These are phyloP conservation scores for Arachis stenosperma DNA, from an alignment of 306 rosid species.

Conservation along the genomic window DNA sequence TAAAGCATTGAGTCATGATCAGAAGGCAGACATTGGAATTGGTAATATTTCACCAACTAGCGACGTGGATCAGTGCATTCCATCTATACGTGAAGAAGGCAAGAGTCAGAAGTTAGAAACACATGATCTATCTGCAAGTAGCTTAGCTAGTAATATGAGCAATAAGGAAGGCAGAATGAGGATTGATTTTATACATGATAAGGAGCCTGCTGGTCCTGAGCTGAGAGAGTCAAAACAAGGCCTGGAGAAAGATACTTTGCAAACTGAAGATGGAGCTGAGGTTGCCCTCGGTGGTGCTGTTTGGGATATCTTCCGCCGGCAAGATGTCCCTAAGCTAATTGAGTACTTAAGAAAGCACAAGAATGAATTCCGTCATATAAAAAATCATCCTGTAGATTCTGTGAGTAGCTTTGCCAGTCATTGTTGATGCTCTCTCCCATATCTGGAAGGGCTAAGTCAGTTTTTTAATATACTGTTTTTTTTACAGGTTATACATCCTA, in stretches of 20 bases:
- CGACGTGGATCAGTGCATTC: conserved; percentile 37
- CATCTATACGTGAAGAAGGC: conserved; percentile 23
- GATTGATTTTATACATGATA: conserved; percentile 31
- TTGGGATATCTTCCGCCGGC: conserved; percentile 78
- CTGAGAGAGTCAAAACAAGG: conserved; percentile 38
- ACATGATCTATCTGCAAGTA: conserved; percentile 39
- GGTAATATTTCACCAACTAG: conserved; percentile 26
- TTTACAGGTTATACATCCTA: conserved; percentile 69
- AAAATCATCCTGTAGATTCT: conserved; percentile 53
- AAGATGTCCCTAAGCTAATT: conserved; percentile 69
- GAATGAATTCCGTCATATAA: conserved; percentile 63
- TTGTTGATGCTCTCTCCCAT: conserved; percentile 16
- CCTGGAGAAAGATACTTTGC: conserved; percentile 36
- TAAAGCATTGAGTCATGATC: conserved; percentile 26
- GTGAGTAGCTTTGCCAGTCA: conserved; percentile 50
- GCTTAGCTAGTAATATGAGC: conserved; percentile 20
- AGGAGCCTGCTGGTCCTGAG: conserved; percentile 38
- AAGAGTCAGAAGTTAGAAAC: conserved; percentile 32
- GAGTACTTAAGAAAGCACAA: conserved; percentile 62
- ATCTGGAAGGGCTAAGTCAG: conserved; percentile 9
- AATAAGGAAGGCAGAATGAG: conserved; percentile 28
- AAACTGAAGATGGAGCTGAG: conserved; percentile 38
- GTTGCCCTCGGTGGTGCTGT: conserved; percentile 62
- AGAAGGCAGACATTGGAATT: conserved; percentile 19
- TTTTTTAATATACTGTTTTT: conserved; percentile 38